Percentiles rank a stretch among this genome's conserved stretches.
Conservation (phyloP, 768 basidiomycete genomes). For the Russula sp. region DNA sequence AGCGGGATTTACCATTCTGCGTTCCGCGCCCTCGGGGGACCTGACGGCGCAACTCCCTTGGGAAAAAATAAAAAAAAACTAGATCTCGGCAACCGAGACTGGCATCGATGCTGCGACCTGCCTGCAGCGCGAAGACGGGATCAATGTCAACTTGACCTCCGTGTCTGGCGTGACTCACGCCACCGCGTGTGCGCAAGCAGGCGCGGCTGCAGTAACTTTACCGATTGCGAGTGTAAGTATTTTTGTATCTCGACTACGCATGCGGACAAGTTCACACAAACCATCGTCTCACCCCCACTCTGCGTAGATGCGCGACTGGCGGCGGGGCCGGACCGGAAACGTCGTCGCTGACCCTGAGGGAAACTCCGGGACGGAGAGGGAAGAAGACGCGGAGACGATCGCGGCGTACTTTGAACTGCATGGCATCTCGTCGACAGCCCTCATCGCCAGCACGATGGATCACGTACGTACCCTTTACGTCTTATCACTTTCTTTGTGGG, state of each 20-base stretch:
- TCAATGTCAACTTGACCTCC: conserved; percentile 45
- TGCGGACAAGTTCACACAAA: background rate
- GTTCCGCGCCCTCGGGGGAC: background rate
- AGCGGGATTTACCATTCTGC: conserved; percentile 21
- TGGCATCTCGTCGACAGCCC: conserved; percentile 4
- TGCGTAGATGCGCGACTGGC: conserved; percentile 17
- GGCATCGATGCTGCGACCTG: conserved; percentile 45
- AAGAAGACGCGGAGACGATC: conserved; percentile 18
- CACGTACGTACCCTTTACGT: conserved; percentile 14
- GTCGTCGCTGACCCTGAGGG: background rate
- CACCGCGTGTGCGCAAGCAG: conserved; percentile 48
- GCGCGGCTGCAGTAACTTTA: conserved; percentile 44
- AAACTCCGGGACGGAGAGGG: background rate
- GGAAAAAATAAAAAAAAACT: background rate
- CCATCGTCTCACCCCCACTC: no score
- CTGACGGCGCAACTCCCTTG: background rate
- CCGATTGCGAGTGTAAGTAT: conserved; percentile 43
- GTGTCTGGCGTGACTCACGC: conserved; percentile 54
- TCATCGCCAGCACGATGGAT: conserved; percentile 10
- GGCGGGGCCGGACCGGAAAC: background rate
- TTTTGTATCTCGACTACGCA: background rate
- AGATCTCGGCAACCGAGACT: conserved; percentile 55
- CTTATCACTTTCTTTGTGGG: background rate
- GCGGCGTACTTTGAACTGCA: conserved; percentile 20
- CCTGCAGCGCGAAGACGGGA: conserved; percentile 36